Conservation (phyloP, 208 protist species). For the Crithidia bombi region DNA sequence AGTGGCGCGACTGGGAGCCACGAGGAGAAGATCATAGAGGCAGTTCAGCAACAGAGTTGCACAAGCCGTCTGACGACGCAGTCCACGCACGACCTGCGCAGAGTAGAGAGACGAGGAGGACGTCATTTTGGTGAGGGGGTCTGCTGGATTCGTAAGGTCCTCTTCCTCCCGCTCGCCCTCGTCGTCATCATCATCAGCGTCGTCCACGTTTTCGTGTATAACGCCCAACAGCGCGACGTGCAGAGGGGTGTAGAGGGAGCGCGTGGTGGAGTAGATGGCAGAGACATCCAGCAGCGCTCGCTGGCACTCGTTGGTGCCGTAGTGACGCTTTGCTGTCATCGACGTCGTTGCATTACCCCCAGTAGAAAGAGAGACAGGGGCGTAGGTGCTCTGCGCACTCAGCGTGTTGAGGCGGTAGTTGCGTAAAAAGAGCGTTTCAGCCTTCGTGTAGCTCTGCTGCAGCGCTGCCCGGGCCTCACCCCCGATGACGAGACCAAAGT, state of each 20-base stretch:
- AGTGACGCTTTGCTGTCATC: neutral
- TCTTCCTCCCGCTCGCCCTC: neutral
- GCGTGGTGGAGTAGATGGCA: slow-evolving; percentile 47
- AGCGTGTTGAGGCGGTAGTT: slow-evolving; percentile 18
- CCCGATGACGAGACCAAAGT: slow-evolving; percentile 56
- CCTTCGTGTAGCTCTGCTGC: slow-evolving; percentile 26
- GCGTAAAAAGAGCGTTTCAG: slow-evolving; percentile 22
- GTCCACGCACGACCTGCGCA: slow-evolving; percentile 3
- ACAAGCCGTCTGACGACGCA: slow-evolving; percentile 31
- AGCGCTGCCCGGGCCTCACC: slow-evolving; percentile 34
- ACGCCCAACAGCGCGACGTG: slow-evolving; percentile 73
- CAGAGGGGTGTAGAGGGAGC: slow-evolving; percentile 65
- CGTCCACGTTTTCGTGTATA: slow-evolving; percentile 36
- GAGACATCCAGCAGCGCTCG: slow-evolving; percentile 27
- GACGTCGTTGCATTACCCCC: neutral
- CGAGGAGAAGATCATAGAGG: slow-evolving; percentile 38
- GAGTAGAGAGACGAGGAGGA: neutral
- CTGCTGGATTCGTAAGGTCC: too few species aligned
- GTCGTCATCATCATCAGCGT: slow-evolving; percentile 13
- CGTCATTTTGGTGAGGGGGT: neutral
- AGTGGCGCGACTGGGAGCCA: neutral
- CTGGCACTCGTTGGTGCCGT: slow-evolving; percentile 31
- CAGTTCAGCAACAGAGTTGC: slow-evolving; percentile 53
- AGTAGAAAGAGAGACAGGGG: neutral
- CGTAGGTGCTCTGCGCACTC: neutral